Percentiles rank a stretch among this genome's conserved stretches.
These are phyloP conservation scores for Venturia nashicola DNA, from an alignment of 2,329 filamentous ascomycete species.

Conservation along the genomic window DNA sequence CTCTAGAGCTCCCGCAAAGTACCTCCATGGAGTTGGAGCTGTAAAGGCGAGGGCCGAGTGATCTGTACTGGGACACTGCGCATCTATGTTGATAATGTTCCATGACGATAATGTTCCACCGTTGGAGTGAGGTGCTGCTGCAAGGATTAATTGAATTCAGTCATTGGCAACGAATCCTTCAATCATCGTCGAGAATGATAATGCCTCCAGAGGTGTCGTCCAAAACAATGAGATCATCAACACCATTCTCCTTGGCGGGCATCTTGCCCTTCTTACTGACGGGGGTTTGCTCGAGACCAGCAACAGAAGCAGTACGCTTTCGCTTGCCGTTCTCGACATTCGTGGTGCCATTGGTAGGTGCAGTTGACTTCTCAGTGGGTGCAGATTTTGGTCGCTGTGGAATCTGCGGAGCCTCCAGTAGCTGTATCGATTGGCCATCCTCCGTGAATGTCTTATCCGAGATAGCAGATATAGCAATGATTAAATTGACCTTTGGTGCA, in stretches of 20 bases:
- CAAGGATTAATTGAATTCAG: background rate
- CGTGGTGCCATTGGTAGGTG: constrained; percentile 1
- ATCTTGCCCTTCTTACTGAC: constrained; percentile 9
- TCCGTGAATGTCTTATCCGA: constrained; percentile 15
- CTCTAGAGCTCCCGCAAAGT: background rate
- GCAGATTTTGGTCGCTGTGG: constrained; percentile 31
- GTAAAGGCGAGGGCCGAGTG: background rate
- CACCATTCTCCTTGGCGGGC: background rate
- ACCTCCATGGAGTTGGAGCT: background rate
- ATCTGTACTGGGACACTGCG: background rate
- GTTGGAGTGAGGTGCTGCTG: background rate
- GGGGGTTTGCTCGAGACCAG: constrained; percentile 22
- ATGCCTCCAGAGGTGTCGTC: constrained; percentile 8
- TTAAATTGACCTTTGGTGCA: constrained; percentile 65
- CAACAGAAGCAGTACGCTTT: constrained; percentile 34
- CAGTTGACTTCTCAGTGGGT: background rate
- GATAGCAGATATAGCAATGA: constrained; percentile 39
- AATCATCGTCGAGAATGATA: constrained; percentile 11
- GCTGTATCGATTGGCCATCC: constrained; percentile 44
- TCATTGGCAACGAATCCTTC: background rate
- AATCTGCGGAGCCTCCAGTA: constrained; percentile 33
- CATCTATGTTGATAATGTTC: background rate
- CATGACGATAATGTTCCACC: background rate
- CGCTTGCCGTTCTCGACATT: constrained; percentile 26
- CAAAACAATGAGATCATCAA: constrained; percentile 5